phyloP scores from a whole-genome alignment of 139 green algal genomes.

The Coelastrella sp. region DNA sequence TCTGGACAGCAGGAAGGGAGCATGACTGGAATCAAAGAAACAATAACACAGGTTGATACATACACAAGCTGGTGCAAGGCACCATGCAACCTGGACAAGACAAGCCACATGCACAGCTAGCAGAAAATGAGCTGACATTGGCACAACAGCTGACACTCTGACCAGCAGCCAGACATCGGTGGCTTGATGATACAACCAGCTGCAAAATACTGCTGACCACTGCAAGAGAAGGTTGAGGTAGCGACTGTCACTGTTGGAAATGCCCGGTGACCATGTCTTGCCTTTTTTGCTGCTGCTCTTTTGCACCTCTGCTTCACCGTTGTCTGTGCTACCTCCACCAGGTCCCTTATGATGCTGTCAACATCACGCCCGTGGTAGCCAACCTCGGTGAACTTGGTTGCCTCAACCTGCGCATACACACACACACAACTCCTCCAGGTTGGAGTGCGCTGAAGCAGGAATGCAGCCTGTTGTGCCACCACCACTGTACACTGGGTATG shows the following conservation, averaged over 20 bases:
- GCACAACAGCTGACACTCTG: neutral
- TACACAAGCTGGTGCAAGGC: too few relatives aligned
- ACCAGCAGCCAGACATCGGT: neutral
- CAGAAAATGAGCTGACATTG: too few relatives aligned
- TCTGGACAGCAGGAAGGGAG: constrained; percentile 2
- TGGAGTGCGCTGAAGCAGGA: too few relatives aligned
- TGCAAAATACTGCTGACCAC: too few relatives aligned
- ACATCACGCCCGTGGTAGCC: constrained; percentile 97
- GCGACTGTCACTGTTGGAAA: neutral
- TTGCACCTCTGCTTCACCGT: constrained; percentile 72
- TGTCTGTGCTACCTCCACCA: constrained; percentile 89
- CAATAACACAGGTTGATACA: neutral
- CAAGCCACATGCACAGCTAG: too few relatives aligned
- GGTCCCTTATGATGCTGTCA: constrained; percentile 91
- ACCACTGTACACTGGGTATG: too few relatives aligned
- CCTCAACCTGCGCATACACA: constrained; percentile 80
- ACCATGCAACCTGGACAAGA: too few relatives aligned
- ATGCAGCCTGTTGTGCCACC: too few relatives aligned
- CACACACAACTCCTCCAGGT: neutral
- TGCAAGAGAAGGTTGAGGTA: neutral
- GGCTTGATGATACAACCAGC: too few relatives aligned
- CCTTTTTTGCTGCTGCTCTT: constrained; percentile 34
- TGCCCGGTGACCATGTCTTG: neutral
- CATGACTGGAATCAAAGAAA: neutral
- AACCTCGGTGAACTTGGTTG: constrained; percentile 99